These are phyloP conservation scores for Aristolochia fimbriata DNA, from an alignment of 164 flowering plant genomes.

Conservation along the genomic window DNA sequence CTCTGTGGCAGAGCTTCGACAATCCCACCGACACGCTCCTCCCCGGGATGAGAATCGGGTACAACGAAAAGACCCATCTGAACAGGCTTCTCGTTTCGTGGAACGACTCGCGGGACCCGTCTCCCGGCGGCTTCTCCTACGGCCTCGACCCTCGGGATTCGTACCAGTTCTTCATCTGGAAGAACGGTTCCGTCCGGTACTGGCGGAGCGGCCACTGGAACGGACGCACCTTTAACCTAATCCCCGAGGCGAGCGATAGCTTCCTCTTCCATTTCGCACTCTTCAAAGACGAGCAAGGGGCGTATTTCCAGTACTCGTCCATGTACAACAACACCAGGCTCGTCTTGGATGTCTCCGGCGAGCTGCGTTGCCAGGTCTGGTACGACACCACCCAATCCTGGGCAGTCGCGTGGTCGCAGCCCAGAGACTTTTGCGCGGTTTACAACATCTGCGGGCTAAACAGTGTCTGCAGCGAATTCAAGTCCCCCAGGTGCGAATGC, in stretches of 20 bases:
- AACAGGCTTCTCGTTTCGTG: conserved; percentile 5
- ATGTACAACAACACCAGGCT: conserved; percentile 1
- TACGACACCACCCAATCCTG: conserved; percentile 3
- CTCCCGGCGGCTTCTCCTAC: conserved; percentile 6
- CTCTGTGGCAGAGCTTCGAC: conserved; percentile 22
- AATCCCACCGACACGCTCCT: conserved; percentile 8
- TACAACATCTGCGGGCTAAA: conserved; percentile 11
- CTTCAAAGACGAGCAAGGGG: not conserved
- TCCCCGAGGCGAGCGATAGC: not conserved
- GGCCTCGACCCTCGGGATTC: not conserved
- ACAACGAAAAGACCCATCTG: not conserved
- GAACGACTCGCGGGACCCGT: conserved; percentile 9
- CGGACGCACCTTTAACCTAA: conserved; percentile 4
- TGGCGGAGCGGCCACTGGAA: conserved; percentile 21
- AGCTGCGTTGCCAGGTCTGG: not conserved
- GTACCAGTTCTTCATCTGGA: conserved; percentile 9
- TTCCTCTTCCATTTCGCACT: conserved; percentile 3
- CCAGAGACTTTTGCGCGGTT: conserved; percentile 1
- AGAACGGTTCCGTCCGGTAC: not conserved
- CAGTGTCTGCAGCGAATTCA: conserved; percentile 6
- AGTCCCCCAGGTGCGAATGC: conserved; percentile 9
- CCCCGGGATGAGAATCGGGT: conserved; percentile 7
- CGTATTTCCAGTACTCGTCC: not conserved
- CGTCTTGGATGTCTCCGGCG: not conserved
- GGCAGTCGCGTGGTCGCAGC: not conserved